A percentile compares a stretch with the other conserved stretches of the same genome.
Evolutionary conservation across 2,329 filamentous ascomycete genomes (phyloP).

Genomic region (Cladophialophora bantiana): DNA sequence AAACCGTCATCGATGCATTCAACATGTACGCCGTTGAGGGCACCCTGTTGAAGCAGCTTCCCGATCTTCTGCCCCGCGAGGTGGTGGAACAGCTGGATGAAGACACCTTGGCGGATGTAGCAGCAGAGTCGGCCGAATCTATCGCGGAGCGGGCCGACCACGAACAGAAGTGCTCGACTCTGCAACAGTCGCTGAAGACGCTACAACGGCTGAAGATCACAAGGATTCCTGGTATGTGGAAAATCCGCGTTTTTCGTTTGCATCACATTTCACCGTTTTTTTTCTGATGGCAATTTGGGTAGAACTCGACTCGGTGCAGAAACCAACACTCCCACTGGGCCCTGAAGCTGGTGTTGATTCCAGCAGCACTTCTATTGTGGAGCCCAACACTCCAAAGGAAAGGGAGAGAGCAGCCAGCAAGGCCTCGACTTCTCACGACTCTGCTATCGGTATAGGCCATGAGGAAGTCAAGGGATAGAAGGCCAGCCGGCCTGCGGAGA

Average conservation of each 20-base stretch:
- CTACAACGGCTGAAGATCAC: conserved; percentile 1
- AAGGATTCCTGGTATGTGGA: background rate
- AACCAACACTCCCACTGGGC: background rate
- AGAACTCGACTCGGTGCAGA: background rate
- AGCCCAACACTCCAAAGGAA: background rate
- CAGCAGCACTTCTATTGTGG: background rate
- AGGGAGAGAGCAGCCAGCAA: background rate
- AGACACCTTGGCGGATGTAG: conserved; percentile 48
- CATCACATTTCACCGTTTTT: background rate
- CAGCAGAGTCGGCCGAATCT: conserved; percentile 38
- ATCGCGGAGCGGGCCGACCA: conserved; percentile 29
- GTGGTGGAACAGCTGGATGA: conserved; percentile 48
- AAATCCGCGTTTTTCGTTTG: background rate
- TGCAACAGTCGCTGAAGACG: conserved; percentile 43
- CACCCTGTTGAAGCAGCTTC: conserved; percentile 54
- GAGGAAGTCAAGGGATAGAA: background rate
- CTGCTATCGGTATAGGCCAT: background rate
- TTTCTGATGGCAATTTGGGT: background rate
- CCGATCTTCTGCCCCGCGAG: conserved; percentile 51
- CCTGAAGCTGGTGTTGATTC: background rate
- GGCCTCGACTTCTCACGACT: background rate
- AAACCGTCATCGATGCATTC: conserved; percentile 58
- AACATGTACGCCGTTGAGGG: conserved; percentile 59
- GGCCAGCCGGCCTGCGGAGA: background rate
- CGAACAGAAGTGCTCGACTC: conserved; percentile 40